Conservation (phyloP, 768 basidiomycete species). For the Agrocybe chaxingu region DNA sequence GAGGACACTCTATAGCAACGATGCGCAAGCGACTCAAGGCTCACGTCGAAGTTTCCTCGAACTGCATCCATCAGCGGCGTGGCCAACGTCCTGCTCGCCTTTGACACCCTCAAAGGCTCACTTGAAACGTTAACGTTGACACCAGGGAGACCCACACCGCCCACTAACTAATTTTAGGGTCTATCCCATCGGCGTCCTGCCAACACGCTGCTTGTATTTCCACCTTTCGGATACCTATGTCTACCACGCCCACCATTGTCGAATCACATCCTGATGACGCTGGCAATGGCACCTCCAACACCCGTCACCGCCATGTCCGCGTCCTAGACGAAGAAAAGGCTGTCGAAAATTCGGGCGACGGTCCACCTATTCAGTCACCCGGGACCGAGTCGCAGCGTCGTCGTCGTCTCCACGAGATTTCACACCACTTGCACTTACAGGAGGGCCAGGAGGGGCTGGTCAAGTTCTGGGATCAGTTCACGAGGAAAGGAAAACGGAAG, state of each 20-base stretch:
- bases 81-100: too few relatives aligned
- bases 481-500: conserved; percentile 41
- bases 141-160: too few relatives aligned
- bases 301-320: conserved; percentile 8
- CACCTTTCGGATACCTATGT: too few relatives aligned
- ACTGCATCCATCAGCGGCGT: too few relatives aligned
- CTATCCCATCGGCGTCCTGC: neutral
- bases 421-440: conserved; percentile 12
- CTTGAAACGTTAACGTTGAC: too few relatives aligned
- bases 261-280: neutral
- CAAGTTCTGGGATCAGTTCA: conserved; percentile 42
- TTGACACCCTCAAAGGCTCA: too few relatives aligned
- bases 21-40: too few relatives aligned
- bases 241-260: neutral
- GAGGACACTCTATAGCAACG: too few relatives aligned
- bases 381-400: conserved; percentile 13
- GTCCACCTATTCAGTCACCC: conserved; percentile 7
- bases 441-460: conserved; percentile 22
- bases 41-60: too few relatives aligned
- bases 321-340: conserved; percentile 16
- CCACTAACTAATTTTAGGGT: neutral
- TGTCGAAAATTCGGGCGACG: neutral
- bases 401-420: conserved; percentile 10
- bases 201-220: neutral
- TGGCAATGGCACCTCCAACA: neutral